These are phyloP conservation scores for Vaccinium vitisidaea DNA, from an alignment of 148 eudicot species.

Conservation along the genomic window DNA sequence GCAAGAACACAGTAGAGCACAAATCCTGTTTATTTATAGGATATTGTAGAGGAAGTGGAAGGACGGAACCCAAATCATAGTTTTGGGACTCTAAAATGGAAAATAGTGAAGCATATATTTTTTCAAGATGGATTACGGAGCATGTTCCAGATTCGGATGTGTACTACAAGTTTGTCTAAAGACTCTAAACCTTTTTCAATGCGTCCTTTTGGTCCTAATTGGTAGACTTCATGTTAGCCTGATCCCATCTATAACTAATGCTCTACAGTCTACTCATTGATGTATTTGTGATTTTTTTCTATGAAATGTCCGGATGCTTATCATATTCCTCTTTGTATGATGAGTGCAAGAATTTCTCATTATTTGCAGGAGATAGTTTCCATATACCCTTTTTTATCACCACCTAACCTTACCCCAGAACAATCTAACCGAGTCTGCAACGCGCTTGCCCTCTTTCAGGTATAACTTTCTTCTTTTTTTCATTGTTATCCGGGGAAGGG, in stretches of 20 bases:
- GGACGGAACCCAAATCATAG: not conserved
- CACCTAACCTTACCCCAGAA: slow-evolving; percentile 76
- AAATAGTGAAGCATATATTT: not conserved
- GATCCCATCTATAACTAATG: not conserved
- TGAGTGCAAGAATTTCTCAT: slow-evolving; percentile 2
- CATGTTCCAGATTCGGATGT: not conserved
- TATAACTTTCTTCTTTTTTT: slow-evolving; percentile 15
- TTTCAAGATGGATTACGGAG: not conserved
- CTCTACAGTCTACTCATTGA: not conserved
- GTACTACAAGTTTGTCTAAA: not conserved
- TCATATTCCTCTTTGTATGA: not conserved
- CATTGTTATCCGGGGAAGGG: not conserved
- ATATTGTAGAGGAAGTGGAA: slow-evolving; percentile 1
- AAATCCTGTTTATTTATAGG: not conserved
- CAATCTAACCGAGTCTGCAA: slow-evolving; percentile 97
- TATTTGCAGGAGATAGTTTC: slow-evolving; percentile 83
- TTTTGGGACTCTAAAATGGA: not conserved
- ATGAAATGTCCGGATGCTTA: not conserved
- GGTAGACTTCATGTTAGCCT: not conserved
- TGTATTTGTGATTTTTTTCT: not conserved
- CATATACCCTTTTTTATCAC: slow-evolving; percentile 84
- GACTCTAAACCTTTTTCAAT: not conserved
- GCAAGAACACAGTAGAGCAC: not conserved
- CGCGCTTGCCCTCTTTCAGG: slow-evolving; percentile 96
- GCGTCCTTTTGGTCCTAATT: not conserved